Evolutionary conservation across 179 eudicot species (phyloP), one percentile per base, ranked within the genome.

Genomic region (Monotropa hypopitys): DNA sequence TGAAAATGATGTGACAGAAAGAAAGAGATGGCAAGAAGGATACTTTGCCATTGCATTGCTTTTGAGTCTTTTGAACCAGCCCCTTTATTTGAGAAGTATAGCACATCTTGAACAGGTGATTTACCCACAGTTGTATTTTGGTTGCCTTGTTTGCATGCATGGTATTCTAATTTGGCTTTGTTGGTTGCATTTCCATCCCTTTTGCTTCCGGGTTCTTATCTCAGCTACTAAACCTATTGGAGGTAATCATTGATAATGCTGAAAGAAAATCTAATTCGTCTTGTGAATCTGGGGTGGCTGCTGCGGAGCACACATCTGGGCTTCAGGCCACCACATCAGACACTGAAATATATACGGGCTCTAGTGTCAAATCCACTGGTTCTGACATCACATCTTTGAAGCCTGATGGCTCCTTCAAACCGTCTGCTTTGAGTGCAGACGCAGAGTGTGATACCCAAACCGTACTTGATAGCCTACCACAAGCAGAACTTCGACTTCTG

Each of bases 61-160:
- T 54, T 85, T 96, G 79, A 88, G 93, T 74, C 96, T 96, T 53
- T 78, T 96, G 81, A 94, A 81, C 54, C 98, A 92, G 82, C 94
- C 99, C 5, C 91, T 96, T 21, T 96, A 93, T 84, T 80, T 88
- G 77, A 89, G 98, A 83, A 96, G 98, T 82, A 88, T 92, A 76
- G 91, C 94, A 13, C 99, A 96, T 84, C 89, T 96, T 65, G 99
- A 96, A 63, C 99, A 96, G 97, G 99, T 69, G 59, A 49, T 50
- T 65, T 75, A 33, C 70, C 26, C 9, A 43, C 15, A 75, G 53
- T 54, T 66, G 77, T 65, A 59, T 7, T 53, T 57, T 16, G 15
- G 18, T 74, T 33, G 43, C 6, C 32, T 74, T 38, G 4, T 16
- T 32, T 74, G 23, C 18, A 6, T 38, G 33, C 56, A 59, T 54